These are phyloP conservation scores for Poterioochromonas sp. DNA, from an alignment of 352 stramenopile species.

Conservation along the genomic window DNA sequence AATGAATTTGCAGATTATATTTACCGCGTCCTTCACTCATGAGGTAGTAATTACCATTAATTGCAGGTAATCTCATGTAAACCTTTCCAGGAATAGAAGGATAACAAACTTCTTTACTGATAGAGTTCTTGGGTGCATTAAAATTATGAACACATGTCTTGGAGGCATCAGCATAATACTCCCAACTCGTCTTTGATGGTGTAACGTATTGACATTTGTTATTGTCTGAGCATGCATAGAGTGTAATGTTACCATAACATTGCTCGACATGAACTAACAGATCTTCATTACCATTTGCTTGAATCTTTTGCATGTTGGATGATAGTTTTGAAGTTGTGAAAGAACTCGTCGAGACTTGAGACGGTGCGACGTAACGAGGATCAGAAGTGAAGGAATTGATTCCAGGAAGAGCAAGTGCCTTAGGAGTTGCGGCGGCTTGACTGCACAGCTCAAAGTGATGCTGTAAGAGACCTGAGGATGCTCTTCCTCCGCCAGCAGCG, in stretches of 20 bases:
- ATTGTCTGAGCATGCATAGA: constrained; percentile 19
- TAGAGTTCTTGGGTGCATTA: too few relatives aligned
- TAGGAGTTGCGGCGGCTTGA: neutral
- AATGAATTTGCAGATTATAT: neutral
- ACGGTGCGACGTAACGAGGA: neutral
- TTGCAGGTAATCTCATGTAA: neutral
- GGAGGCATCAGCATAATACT: neutral
- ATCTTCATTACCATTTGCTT: neutral
- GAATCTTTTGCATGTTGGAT: too few relatives aligned
- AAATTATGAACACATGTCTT: neutral
- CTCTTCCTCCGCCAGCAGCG: neutral
- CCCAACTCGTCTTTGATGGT: neutral
- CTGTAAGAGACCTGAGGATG: neutral
- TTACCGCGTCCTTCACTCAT: neutral
- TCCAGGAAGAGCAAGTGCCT: too few relatives aligned
- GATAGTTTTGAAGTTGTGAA: neutral
- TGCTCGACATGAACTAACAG: constrained; percentile 1
- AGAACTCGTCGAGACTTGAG: neutral
- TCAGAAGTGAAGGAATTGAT: too few relatives aligned
- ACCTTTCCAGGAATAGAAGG: neutral
- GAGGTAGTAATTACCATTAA: constrained; percentile 15
- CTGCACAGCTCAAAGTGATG: constrained; percentile 20
- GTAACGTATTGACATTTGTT: neutral
- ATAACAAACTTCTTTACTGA: neutral
- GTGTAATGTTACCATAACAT: neutral